Conservation (phyloP, 768 basidiomycete species). For the Lepiota subincarnata region DNA sequence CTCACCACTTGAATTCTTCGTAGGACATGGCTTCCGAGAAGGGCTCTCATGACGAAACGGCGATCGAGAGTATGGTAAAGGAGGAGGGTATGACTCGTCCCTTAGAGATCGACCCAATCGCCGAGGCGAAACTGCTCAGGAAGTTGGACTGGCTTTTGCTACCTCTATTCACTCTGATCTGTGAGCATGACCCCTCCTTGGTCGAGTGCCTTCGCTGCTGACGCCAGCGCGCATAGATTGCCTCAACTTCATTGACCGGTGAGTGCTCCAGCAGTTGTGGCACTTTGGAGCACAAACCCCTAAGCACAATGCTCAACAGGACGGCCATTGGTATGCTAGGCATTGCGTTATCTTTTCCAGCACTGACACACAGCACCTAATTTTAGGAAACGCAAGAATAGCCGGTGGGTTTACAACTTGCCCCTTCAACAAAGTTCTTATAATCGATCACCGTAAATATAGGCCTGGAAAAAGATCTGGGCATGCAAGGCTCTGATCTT, state of each 20-base stretch:
- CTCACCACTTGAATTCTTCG: neutral
- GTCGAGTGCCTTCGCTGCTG: neutral
- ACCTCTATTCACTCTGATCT: slow-evolving; percentile 36
- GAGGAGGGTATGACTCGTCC: neutral
- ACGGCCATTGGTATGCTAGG: slow-evolving; percentile 15
- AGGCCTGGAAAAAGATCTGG: slow-evolving; percentile 37
- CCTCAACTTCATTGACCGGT: slow-evolving; percentile 34
- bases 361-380: neutral
- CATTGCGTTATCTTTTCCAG: neutral
- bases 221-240: slow-evolving; percentile 21
- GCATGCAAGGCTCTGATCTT: slow-evolving; percentile 36
- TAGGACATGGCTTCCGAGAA: neutral
- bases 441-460: neutral
- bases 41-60: neutral
- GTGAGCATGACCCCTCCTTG: slow-evolving; percentile 22
- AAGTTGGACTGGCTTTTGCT: slow-evolving; percentile 32
- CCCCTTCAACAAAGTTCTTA: neutral
- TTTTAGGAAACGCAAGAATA: slow-evolving; percentile 21
- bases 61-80: slow-evolving; percentile 1
- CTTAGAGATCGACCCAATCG: slow-evolving; percentile 26
- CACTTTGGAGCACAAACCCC: neutral
- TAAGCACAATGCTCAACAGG: slow-evolving; percentile 2
- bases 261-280: neutral
- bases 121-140: slow-evolving; percentile 29
- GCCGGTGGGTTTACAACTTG: slow-evolving; percentile 17